Percentiles rank a stretch among this genome's conserved stretches.
Evolutionary conservation across 768 basidiomycete species (phyloP).

Genomic region (Cystobasidium onofrii): DNA sequence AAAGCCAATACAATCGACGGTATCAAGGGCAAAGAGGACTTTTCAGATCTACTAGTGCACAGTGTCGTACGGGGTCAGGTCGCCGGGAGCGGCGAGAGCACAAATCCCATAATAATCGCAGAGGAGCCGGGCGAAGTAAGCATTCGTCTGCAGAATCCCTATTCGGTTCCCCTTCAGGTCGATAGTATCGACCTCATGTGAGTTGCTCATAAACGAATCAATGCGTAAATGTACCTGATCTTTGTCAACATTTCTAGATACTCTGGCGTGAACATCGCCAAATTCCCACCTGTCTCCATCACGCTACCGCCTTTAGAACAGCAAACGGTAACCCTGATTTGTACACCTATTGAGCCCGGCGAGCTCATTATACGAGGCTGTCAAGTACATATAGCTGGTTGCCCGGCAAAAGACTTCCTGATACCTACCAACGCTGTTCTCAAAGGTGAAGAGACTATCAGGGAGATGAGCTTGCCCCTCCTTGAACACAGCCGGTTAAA

Average conservation of each 20-base stretch:
- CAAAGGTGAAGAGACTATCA: slow-evolving; percentile 58
- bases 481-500: slow-evolving; percentile 56
- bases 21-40: neutral
- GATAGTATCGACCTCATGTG: slow-evolving; percentile 74
- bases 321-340: slow-evolving; percentile 64
- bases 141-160: slow-evolving; percentile 80
- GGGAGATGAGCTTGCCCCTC: slow-evolving; percentile 21
- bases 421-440: slow-evolving; percentile 55
- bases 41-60: neutral
- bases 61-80: neutral
- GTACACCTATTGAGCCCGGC: slow-evolving; percentile 60
- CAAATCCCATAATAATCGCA: slow-evolving; percentile 63
- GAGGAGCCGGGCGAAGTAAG: slow-evolving; percentile 74
- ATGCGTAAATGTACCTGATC: neutral
- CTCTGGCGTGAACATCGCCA: slow-evolving; percentile 66
- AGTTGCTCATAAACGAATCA: slow-evolving; percentile 25
- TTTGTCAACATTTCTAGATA: slow-evolving; percentile 54
- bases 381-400: slow-evolving; percentile 65
- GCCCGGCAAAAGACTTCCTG: slow-evolving; percentile 61
- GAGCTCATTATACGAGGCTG: slow-evolving; percentile 68
- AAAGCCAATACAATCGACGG: neutral
- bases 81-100: neutral
- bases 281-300: slow-evolving; percentile 55
- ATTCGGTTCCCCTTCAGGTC: slow-evolving; percentile 81
- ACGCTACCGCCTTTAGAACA: slow-evolving; percentile 65